These are phyloP conservation scores for Wallacemonas sp. DNA, from an alignment of 208 protist species.

Conservation along the genomic window DNA sequence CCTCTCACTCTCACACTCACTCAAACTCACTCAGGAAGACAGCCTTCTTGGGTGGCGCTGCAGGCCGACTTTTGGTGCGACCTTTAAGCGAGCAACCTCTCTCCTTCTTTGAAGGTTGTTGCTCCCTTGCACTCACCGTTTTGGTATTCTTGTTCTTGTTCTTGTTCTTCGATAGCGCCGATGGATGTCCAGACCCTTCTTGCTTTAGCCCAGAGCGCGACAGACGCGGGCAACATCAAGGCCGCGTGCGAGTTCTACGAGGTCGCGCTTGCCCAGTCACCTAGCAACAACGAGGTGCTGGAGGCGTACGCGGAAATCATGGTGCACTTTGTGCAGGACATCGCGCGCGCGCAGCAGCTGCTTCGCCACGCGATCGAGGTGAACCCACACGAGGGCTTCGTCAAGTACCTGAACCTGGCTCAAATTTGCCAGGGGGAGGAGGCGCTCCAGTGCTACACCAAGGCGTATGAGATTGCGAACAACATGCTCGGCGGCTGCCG, in stretches of 20 bases:
- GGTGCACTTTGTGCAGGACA: conserved; percentile 81
- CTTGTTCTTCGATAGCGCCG: not conserved
- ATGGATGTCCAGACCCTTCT: conserved; percentile 84
- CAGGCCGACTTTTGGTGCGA: too few relatives aligned
- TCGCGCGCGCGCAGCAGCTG: conserved; percentile 76
- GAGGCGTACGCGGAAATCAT: conserved; percentile 92
- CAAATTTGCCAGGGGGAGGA: conserved; percentile 82
- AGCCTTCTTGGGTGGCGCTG: not conserved
- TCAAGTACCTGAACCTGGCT: conserved; percentile 92
- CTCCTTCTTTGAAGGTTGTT: conserved; percentile 17
- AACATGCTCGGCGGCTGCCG: conserved; percentile 49
- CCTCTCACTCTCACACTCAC: too few relatives aligned
- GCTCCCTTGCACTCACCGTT: not conserved
- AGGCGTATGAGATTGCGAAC: conserved; percentile 70
- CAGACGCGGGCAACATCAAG: conserved; percentile 80
- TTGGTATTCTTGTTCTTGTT: conserved; percentile 16
- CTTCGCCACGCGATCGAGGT: conserved; percentile 86
- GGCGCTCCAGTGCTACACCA: conserved; percentile 81
- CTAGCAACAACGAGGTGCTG: conserved; percentile 90
- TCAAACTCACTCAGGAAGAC: not conserved
- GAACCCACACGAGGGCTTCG: conserved; percentile 75
- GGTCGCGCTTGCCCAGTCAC: conserved; percentile 59
- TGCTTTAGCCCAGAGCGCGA: conserved; percentile 80
- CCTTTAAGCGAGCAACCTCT: too few relatives aligned
- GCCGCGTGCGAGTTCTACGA: conserved; percentile 90